Percentiles rank a stretch among this genome's conserved stretches.
phyloP scores from a whole-genome alignment of 441 rosid genomes.

The Aleurites moluccanus region DNA sequence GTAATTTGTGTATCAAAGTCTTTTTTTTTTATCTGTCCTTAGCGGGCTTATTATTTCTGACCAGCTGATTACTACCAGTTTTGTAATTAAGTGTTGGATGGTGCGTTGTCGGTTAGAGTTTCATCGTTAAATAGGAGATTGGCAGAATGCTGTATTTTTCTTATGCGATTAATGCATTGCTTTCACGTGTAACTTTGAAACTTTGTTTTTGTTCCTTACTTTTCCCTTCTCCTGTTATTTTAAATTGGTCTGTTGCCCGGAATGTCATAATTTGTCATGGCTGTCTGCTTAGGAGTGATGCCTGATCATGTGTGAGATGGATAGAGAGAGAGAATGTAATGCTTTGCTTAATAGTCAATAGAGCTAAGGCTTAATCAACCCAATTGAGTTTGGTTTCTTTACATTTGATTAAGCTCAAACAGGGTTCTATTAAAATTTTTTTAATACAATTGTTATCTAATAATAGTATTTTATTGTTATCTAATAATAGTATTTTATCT shows the following conservation, averaged over 20 bases:
- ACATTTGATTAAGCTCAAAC: no score
- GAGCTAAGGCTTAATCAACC: no score
- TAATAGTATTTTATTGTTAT: no score
- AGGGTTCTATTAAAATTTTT: no score
- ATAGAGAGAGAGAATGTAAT: background rate
- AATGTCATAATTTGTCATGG: background rate
- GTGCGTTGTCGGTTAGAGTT: constrained; percentile 10
- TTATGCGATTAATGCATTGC: constrained; percentile 16
- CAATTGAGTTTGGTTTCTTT: no score
- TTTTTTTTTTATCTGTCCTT: background rate
- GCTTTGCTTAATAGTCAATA: background rate
- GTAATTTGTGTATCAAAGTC: constrained; percentile 18
- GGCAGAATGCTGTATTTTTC: constrained; percentile 18
- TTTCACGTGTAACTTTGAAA: constrained; percentile 1
- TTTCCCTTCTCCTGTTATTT: background rate
- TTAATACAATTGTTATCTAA: no score
- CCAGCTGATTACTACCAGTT: constrained; percentile 33
- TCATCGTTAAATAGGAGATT: constrained; percentile 11
- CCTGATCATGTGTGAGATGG: no score
- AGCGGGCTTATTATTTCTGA: constrained; percentile 26
- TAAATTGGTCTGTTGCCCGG: background rate
- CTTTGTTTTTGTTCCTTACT: background rate
- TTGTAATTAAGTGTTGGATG: constrained; percentile 36
- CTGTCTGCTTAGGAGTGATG: background rate
- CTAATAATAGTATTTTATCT: no score